Conservation (phyloP, 495 filamentous ascomycete species). For the Collariella sp. region DNA sequence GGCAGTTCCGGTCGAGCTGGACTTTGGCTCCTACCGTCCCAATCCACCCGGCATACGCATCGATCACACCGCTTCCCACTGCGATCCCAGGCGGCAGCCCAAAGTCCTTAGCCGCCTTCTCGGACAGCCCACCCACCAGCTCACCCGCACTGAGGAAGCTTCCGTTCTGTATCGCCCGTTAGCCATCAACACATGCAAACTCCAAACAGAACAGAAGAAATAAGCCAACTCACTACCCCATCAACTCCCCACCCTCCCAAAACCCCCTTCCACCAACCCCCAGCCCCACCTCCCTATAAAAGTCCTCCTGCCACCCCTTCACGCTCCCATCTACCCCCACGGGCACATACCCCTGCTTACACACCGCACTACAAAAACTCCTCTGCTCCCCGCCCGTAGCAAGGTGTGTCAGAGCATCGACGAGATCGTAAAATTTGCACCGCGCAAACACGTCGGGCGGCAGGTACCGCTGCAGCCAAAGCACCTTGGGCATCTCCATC, state of each 20-base stretch:
- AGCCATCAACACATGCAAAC: conserved; percentile 6
- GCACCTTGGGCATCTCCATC: conserved; percentile 97
- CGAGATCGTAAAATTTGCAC: conserved; percentile 94
- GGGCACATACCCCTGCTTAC: conserved; percentile 92
- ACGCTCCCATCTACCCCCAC: conserved; percentile 94
- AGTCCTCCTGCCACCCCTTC: conserved; percentile 97
- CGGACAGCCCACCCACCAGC: conserved; percentile 71
- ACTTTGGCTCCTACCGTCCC: conserved; percentile 97
- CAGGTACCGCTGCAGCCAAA: conserved; percentile 98
- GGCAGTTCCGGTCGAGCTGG: conserved; percentile 50
- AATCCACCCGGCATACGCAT: conserved; percentile 97
- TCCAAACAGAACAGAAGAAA: conserved; percentile 13
- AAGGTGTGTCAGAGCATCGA: conserved; percentile 88
- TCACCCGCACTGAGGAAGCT: conserved; percentile 85
- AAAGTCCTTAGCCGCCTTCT: conserved; percentile 72
- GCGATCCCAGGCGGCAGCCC: conserved; percentile 84
- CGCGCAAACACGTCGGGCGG: conserved; percentile 78
- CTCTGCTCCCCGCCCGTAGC: conserved; percentile 90
- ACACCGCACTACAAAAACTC: conserved; percentile 88
- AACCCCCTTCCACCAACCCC: conserved; percentile 68
- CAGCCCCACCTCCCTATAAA: conserved; percentile 74
- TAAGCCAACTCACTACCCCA: conserved; percentile 65
- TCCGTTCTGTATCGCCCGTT: conserved; percentile 61
- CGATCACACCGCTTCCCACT: conserved; percentile 91
- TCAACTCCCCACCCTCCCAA: conserved; percentile 87